Base-by-base conservation (phyloP, 768 basidiomycete species). In the Hericium coralloides region DNA sequence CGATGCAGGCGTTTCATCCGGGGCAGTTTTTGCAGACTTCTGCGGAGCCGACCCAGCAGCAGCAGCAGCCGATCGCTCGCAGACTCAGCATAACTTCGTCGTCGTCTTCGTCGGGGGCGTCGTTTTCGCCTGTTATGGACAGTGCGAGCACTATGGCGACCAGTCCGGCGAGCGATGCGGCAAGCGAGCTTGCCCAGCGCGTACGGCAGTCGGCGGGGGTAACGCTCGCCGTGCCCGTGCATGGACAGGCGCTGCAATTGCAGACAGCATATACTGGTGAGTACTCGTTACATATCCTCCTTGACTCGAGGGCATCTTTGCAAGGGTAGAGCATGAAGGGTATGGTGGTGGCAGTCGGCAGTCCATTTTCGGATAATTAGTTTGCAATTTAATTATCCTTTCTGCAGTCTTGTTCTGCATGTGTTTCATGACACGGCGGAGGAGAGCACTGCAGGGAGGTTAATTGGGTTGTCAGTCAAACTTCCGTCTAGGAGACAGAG, bases 71-170 rank as follows among this genome's bases (percentile, higher is more conserved):
- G 60, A 22, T 61, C 63, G 62, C 59, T 4, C 71, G 80, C 8
- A 73, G 81, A 39, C 69, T 82, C 5, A 84, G 82, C 65, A 66
- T 82, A 10, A 78, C 79, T 9, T 84, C 83, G 0, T 77, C 76
- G 0, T 78, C 78, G 1, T 76, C 81, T 12, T 79, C 80, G 3
- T 81, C 82, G 12, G 80, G 77, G 15, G 78, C 76, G 0, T 81
- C 81, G 0, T 67, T 80, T 12, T 81, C 81, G 1, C 78, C 83
- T 0, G 65, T 75, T 7, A 68, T 77, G 15, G 78, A 82, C 74
- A 2, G 74, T 73, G 7, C 72, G 74, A 12, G 68, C 72, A n/a
- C 55, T 58, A 55, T 56, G 22, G 58, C 56, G 61, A 64, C 23
- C 67, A 59, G 38, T 60, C 60, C 10, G 60, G 63, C 45, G 31